These are phyloP conservation scores for Tuber microsphaerosporum DNA, from an alignment of 495 filamentous ascomycete genomes.

Conservation along the genomic window DNA sequence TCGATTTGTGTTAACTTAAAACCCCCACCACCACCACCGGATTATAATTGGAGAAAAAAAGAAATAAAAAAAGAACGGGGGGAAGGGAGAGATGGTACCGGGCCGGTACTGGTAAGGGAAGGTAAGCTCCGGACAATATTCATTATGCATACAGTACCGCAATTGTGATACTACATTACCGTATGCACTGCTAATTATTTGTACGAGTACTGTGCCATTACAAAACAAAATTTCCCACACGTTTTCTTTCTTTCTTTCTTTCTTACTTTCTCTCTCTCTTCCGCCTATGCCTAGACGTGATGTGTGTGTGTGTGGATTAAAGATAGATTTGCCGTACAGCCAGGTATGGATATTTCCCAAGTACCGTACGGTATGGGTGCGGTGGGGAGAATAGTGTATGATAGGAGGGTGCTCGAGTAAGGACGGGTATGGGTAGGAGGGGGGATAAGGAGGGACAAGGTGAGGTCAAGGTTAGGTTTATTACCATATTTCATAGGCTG, in stretches of 20 bases:
- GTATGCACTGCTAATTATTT: background rate
- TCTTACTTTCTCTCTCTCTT: too few species aligned
- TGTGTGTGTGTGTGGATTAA: background rate
- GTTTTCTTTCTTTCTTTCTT: background rate
- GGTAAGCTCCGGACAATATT: background rate
- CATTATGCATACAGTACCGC: background rate
- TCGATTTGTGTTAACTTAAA: background rate
- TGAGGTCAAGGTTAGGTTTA: conserved; percentile 6
- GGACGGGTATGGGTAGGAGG: background rate
- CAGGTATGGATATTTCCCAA: background rate
- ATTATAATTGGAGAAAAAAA: background rate
- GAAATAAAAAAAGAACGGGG: background rate
- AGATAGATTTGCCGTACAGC: background rate
- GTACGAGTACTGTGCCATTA: too few species aligned
- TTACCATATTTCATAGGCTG: background rate
- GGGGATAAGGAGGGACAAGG: background rate
- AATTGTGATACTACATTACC: background rate
- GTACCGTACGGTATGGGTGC: background rate
- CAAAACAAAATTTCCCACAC: background rate
- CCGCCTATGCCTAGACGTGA: background rate
- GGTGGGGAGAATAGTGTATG: background rate
- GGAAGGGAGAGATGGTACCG: background rate
- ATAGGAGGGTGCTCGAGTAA: background rate
- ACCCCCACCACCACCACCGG: background rate
- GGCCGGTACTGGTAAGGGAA: background rate